Percentiles rank a stretch among this genome's conserved stretches.
Evolutionary conservation across 2,329 filamentous ascomycete genomes (phyloP).

Genomic region (Cladosporium cucumerinum): DNA sequence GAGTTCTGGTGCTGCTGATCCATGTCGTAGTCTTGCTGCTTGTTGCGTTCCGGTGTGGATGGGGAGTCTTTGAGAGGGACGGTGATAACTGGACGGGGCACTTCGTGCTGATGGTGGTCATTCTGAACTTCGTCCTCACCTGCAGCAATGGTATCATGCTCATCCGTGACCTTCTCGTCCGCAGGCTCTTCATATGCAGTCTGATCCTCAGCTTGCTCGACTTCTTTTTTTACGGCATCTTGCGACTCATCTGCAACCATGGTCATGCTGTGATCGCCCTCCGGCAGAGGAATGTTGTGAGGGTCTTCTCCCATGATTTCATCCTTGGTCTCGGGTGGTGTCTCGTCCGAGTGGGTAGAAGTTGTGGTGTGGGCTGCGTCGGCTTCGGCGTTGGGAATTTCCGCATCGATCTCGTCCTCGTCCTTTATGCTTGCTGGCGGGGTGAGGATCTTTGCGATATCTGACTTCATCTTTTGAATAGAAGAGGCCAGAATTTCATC

Average conservation of each 20-base stretch:
- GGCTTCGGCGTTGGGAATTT: not conserved
- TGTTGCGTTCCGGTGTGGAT: constrained; percentile 23
- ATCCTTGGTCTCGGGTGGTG: not conserved
- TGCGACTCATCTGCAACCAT: constrained; percentile 15
- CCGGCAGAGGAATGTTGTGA: constrained; percentile 17
- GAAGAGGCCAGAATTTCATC: constrained; percentile 33
- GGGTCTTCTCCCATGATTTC: constrained; percentile 19
- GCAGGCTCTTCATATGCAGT: not conserved
- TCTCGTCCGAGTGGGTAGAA: not conserved
- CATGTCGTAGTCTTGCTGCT: constrained; percentile 23
- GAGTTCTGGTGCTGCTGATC: constrained; percentile 23
- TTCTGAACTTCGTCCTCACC: not conserved
- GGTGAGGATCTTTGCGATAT: constrained; percentile 56
- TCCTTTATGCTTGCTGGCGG: constrained; percentile 63
- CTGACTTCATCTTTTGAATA: constrained; percentile 28
- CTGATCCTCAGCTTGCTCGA: not conserved
- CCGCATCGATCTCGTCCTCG: constrained; percentile 29
- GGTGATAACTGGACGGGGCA: constrained; percentile 6
- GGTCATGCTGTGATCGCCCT: constrained; percentile 27
- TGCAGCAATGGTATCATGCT: not conserved
- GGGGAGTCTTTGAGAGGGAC: constrained; percentile 20
- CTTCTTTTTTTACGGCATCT: not conserved
- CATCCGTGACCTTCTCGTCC: not conserved
- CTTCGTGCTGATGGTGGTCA: constrained; percentile 45
- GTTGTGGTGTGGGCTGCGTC: not conserved